Percentiles rank a stretch among this genome's conserved stretches.
Evolutionary conservation across 768 basidiomycete species (phyloP).

Genomic region (Chalciporus piperatus): DNA sequence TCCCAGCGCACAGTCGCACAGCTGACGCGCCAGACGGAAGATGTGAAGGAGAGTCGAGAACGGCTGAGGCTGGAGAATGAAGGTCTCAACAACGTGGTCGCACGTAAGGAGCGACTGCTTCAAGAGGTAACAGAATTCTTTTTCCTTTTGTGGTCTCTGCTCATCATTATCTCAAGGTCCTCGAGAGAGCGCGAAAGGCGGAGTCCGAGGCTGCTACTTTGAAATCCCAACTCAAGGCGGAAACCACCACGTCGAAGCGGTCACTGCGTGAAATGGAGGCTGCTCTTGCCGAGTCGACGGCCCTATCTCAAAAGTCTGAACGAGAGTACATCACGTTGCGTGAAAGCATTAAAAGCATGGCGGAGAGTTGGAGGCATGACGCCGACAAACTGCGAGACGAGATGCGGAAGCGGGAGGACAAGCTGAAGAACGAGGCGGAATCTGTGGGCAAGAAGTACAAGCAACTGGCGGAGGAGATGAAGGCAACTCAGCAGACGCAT

Average conservation of each 20-base stretch:
- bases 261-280: constrained; percentile 78
- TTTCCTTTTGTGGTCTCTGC: background rate
- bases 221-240: constrained; percentile 70
- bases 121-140: constrained; percentile 62
- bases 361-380: constrained; percentile 72
- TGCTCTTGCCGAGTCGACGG: constrained; percentile 67
- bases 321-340: constrained; percentile 79
- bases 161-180: constrained; percentile 43
- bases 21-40: constrained; percentile 81
- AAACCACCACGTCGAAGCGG: constrained; percentile 71
- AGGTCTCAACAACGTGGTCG: constrained; percentile 82
- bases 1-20: constrained; percentile 83
- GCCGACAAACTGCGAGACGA: constrained; percentile 69
- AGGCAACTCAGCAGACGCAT: constrained; percentile 46
- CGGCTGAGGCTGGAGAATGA: constrained; percentile 82
- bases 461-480: constrained; percentile 59
- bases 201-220: constrained; percentile 70
- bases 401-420: constrained; percentile 72
- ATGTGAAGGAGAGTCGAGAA: constrained; percentile 84
- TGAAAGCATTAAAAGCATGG: constrained; percentile 71
- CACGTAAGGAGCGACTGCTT: constrained; percentile 79
- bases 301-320: constrained; percentile 76
- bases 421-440: constrained; percentile 65
- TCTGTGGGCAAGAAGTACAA: constrained; percentile 67
- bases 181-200: constrained; percentile 83